Evolutionary conservation across 345 rosid genomes (phyloP).

Genomic region (Diplotaxis tenuifolia): DNA sequence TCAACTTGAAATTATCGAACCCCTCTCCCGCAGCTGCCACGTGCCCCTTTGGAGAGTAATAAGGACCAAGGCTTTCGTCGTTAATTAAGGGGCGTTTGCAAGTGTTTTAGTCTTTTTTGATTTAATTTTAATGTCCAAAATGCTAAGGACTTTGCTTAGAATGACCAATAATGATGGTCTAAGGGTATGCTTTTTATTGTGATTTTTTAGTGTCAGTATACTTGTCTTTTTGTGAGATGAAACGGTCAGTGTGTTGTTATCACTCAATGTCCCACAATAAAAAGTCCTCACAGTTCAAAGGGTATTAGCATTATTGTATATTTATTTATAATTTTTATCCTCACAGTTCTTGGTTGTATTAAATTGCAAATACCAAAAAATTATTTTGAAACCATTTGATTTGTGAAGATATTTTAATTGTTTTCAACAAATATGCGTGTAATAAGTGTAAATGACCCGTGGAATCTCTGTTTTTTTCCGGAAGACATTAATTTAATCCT

Average conservation of each 20-base stretch:
- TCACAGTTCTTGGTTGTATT: not conserved
- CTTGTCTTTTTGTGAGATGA: conserved; percentile 21
- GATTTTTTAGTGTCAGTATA: conserved; percentile 9
- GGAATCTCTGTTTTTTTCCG: no score
- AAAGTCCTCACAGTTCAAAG: not conserved
- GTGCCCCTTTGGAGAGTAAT: no score
- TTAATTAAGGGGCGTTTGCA: no score
- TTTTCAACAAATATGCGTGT: not conserved
- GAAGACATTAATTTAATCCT: no score
- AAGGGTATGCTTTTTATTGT: no score
- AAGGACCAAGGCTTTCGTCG: no score
- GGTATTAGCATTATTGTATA: not conserved
- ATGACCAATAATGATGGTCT: no score
- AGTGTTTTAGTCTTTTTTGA: no score
- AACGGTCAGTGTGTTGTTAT: conserved; percentile 31
- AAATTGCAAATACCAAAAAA: not conserved
- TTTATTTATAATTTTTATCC: not conserved
- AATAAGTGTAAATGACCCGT: not conserved
- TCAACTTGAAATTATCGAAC: no score
- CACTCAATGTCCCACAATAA: conserved; percentile 13
- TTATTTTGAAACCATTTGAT: not conserved
- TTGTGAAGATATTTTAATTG: not conserved
- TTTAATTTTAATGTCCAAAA: no score
- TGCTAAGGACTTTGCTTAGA: no score
- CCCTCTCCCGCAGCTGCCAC: no score